Conservation (phyloP, 352 stramenopile species). For the Globisporangium ultimum region DNA sequence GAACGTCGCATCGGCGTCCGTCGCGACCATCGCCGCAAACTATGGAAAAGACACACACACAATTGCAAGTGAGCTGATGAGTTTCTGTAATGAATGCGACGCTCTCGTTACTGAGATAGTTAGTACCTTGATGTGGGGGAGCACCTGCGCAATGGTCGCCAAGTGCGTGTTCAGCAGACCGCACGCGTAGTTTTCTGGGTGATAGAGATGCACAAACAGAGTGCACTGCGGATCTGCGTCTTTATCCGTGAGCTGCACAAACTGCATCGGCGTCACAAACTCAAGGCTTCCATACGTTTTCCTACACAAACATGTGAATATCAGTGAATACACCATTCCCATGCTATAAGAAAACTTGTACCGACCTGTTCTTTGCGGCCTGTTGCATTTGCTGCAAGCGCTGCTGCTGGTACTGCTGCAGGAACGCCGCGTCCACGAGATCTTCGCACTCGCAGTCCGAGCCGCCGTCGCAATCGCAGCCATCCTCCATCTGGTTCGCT, state of each 20-base stretch:
- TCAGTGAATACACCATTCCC: background rate
- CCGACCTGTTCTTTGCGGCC: conserved; percentile 21
- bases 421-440: conserved; percentile 50
- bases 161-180: conserved; percentile 66
- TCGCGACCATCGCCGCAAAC: conserved; percentile 61
- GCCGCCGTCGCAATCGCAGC: conserved; percentile 25
- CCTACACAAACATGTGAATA: conserved; percentile 10
- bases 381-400: conserved; percentile 68
- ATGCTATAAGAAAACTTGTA: background rate
- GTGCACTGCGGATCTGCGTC: conserved; percentile 14
- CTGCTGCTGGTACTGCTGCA: conserved; percentile 57
- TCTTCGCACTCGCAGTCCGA: conserved; percentile 42
- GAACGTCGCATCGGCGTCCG: conserved; percentile 68
- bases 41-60: conserved; percentile 14
- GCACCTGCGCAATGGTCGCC: conserved; percentile 41
- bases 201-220: conserved; percentile 62
- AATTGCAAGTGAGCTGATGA: background rate
- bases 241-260: conserved; percentile 44
- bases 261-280: conserved; percentile 50
- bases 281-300: conserved; percentile 52
- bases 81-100: background rate
- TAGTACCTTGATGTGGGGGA: conserved; percentile 59
- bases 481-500: conserved; percentile 12
- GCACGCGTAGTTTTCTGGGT: conserved; percentile 74
- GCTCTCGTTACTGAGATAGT: background rate